phyloP scores from a whole-genome alignment of 306 rosid species.

The Casuarina equisetifolia region DNA sequence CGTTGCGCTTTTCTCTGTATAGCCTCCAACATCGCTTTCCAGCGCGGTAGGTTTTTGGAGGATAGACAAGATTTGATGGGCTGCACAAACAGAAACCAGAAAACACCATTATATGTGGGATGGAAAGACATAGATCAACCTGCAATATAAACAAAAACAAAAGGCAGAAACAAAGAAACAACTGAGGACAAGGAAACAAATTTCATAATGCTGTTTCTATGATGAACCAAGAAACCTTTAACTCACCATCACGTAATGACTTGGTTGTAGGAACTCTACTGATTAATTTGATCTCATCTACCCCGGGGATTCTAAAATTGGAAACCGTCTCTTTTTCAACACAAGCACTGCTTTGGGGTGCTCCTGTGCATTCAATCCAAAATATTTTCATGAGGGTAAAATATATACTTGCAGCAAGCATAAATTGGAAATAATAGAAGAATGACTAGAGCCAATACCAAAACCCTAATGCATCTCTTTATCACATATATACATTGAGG shows the following conservation, averaged over 20 bases:
- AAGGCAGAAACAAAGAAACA: neutral
- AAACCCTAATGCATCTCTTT: conserved; percentile 2
- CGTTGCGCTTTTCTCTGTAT: conserved; percentile 18
- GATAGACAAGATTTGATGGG: conserved; percentile 64
- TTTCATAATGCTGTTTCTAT: neutral
- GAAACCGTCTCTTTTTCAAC: conserved; percentile 37
- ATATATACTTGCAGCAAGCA: conserved; percentile 20
- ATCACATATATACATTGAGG: neutral
- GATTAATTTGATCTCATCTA: conserved; percentile 39
- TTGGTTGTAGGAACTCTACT: conserved; percentile 34
- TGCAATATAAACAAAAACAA: neutral
- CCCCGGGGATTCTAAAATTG: conserved; percentile 29
- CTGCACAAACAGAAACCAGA: conserved; percentile 50
- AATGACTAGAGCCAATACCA: neutral
- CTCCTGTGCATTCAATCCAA: conserved; percentile 48
- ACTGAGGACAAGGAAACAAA: neutral
- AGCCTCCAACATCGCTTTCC: conserved; percentile 34
- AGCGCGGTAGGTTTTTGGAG: conserved; percentile 55
- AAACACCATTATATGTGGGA: neutral
- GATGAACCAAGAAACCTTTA: conserved; percentile 15
- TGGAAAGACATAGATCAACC: neutral
- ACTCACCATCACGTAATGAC: conserved; percentile 67
- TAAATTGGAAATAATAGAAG: conserved; percentile 11
- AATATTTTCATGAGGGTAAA: conserved; percentile 25
- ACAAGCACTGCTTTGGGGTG: conserved; percentile 30